Conservation (phyloP, 1,284 basidiomycete species). For the Xerocomus minutiporus region DNA sequence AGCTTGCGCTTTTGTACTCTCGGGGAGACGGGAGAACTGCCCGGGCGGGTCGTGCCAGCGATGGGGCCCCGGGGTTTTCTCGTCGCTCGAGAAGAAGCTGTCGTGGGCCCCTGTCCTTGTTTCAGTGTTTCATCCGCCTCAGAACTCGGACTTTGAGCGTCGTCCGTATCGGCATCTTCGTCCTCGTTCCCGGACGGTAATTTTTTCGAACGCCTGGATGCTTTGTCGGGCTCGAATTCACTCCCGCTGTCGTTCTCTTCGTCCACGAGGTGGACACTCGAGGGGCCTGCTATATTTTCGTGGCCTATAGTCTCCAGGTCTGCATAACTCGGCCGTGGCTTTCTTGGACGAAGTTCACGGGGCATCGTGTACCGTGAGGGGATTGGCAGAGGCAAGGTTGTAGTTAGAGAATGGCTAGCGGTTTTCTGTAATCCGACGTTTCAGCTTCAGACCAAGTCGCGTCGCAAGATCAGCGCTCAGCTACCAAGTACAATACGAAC, state of each 20-base stretch:
- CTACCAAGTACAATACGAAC: no score
- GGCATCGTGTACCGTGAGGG: slow-evolving; percentile 23
- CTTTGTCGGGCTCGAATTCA: slow-evolving; percentile 41
- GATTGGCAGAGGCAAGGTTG: neutral
- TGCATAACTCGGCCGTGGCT: slow-evolving; percentile 34
- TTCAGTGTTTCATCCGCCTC: slow-evolving; percentile 8
- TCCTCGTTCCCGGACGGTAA: slow-evolving; percentile 17
- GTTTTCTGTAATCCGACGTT: neutral
- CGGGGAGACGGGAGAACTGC: slow-evolving; percentile 1
- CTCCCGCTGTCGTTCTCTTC: slow-evolving; percentile 32
- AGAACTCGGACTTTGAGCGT: slow-evolving; percentile 16
- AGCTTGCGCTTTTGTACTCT: slow-evolving; percentile 21
- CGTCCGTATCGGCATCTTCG: slow-evolving; percentile 16
- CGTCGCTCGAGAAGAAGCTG: neutral
- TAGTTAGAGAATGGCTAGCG: neutral
- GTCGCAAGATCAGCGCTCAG: no score
- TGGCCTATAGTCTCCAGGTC: slow-evolving; percentile 14
- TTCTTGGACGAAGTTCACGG: slow-evolving; percentile 34
- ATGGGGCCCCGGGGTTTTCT: no score
- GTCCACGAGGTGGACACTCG: slow-evolving; percentile 18
- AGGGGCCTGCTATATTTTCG: slow-evolving; percentile 25
- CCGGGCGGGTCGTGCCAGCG: neutral
- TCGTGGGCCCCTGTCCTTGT: neutral
- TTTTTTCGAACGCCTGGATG: neutral
- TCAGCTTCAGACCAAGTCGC: no score